Evolutionary conservation across 202 grass and related monocot species (phyloP).

Genomic region (Dendrocalamus latiflorus): DNA sequence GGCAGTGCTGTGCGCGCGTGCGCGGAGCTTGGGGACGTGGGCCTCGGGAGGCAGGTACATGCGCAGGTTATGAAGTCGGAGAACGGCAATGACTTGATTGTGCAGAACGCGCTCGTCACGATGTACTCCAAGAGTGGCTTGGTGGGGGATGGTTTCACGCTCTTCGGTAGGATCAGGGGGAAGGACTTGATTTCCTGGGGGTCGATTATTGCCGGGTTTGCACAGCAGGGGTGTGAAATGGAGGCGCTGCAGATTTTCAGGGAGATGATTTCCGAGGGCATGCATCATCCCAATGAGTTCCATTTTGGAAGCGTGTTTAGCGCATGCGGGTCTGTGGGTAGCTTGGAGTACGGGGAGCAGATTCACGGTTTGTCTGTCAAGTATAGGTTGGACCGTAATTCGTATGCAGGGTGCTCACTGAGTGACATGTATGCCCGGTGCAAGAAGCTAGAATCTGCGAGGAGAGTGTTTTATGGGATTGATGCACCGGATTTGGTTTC

Average conservation of each 20-base stretch:
- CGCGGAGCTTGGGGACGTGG: too few species aligned
- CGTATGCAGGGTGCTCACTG: conserved; percentile 58
- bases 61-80: conserved; percentile 36
- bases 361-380: conserved; percentile 55
- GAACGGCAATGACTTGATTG: conserved; percentile 26
- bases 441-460: conserved; percentile 42
- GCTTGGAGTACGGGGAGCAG: conserved; percentile 40
- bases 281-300: conserved; percentile 49
- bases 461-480: too few species aligned
- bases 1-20: conserved; percentile 40
- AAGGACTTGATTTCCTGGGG: conserved; percentile 70
- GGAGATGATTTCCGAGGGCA: conserved; percentile 42
- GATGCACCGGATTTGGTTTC: too few species aligned
- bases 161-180: conserved; percentile 46
- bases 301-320: conserved; percentile 67
- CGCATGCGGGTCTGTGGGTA: conserved; percentile 27
- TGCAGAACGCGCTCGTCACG: conserved; percentile 61
- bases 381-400: conserved; percentile 42
- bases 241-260: conserved; percentile 39
- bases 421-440: conserved; percentile 72
- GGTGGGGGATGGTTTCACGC: conserved; percentile 20
- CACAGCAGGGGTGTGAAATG: conserved; percentile 49
- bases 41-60: too few species aligned
- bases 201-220: conserved; percentile 41
- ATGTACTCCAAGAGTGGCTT: conserved; percentile 57